Evolutionary conservation across 2,329 filamentous ascomycete species (phyloP).

Genomic region (Sporothrix pallida): DNA sequence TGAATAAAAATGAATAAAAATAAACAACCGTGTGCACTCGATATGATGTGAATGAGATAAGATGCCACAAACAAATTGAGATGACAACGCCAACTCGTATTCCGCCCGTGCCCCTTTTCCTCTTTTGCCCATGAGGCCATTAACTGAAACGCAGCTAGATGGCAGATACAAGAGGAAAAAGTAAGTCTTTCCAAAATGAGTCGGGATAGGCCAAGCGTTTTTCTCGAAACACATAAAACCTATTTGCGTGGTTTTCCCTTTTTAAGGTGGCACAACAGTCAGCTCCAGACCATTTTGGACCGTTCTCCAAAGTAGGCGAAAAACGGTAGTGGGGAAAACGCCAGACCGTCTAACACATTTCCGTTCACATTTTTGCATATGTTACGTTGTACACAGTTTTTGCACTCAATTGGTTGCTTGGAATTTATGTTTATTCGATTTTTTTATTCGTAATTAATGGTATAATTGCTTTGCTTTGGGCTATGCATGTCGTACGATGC

Average conservation of each 20-base stretch:
- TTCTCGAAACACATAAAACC: neutral
- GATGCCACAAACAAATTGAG: neutral
- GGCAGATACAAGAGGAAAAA: neutral
- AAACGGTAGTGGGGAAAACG: neutral
- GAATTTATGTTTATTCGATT: neutral
- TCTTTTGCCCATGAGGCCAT: neutral
- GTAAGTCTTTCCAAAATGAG: neutral
- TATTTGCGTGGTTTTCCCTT: neutral
- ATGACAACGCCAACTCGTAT: neutral
- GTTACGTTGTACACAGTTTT: neutral
- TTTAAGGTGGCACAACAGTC: neutral
- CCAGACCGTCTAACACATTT: neutral
- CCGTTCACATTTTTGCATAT: neutral
- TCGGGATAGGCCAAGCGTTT: neutral
- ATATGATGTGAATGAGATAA: neutral
- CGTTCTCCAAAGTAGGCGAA: no score
- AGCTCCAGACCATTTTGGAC: neutral
- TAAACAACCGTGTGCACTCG: neutral
- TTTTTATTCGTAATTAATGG: neutral
- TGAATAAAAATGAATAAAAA: slow-evolving; percentile 6
- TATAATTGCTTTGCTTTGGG: neutral
- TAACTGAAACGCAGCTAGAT: neutral
- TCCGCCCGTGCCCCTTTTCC: neutral
- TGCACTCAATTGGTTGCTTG: neutral
- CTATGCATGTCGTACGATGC: slow-evolving; percentile 3